Evolutionary conservation across 1,139 yeast species (phyloP).

Genomic region (Saccharomyces pastorianus): DNA sequence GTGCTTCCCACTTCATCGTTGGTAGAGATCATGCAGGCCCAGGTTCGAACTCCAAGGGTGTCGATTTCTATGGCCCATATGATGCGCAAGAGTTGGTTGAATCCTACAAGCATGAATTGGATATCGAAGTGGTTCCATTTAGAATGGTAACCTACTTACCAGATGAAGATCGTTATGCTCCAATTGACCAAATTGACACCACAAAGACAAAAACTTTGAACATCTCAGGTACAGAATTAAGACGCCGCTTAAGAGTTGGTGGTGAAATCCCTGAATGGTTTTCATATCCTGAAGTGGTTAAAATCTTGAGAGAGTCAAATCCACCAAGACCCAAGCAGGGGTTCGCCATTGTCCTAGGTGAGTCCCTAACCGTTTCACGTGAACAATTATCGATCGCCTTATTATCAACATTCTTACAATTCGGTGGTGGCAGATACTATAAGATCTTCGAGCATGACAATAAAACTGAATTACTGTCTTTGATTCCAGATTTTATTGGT

Average conservation of each 20-base stretch:
- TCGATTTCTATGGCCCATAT: conserved; percentile 92
- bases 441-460: conserved; percentile 43
- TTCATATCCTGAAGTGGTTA: conserved; percentile 92
- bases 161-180: conserved; percentile 90
- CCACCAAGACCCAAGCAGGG: conserved; percentile 91
- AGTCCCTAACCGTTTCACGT: conserved; percentile 29
- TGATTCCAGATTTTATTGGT: conserved; percentile 72
- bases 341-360: conserved; percentile 54
- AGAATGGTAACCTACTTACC: conserved; percentile 96
- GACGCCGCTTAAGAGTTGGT: conserved; percentile 82
- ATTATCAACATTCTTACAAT: conserved; percentile 84
- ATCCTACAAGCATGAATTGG: conserved; percentile 64
- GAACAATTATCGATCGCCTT: conserved; percentile 70
- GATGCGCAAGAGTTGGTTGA: conserved; percentile 91
- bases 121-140: conserved; percentile 88
- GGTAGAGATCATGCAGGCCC: conserved; percentile 99
- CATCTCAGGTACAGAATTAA: conserved; percentile 90
- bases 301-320: conserved; percentile 81
- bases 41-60: conserved; percentile 87
- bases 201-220: conserved; percentile 71
- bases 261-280: conserved; percentile 92
- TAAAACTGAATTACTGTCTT: conserved; percentile 23
- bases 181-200: conserved; percentile 81
- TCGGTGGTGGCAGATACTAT: conserved; percentile 78
- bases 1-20: conserved; percentile 93